Base-by-base conservation (phyloP, 495 filamentous ascomycete genomes). In the Neurospora sp. region DNA sequence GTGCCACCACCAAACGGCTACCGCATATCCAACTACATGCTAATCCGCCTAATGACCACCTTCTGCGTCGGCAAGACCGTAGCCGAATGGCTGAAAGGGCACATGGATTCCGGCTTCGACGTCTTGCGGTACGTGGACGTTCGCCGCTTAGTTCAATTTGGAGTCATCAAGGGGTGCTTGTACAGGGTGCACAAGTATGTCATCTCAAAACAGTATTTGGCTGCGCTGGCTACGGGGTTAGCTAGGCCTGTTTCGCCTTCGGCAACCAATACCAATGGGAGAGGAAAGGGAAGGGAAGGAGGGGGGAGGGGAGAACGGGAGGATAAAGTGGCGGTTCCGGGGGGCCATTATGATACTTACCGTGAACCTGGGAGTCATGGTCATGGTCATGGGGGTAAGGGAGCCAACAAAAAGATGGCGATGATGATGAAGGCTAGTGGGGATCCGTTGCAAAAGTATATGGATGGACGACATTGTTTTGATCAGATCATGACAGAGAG, bases 171-270 rank as follows among this genome's bases (percentile, higher is more conserved):
- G 80, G 94, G 94, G 5, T 91, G 97, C 74, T 77, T 99, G n/a
- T 97, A 97, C 80, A 88, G 96, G 20, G 91, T 97, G 40, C 94
- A 98, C 82, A 94, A 94, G 78, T 96, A 96, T 78, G 91, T 93
- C 5, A 87, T 94, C 9, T 88, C 88, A 12, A 89, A 89, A 73
- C 82, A 83, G 73, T 84, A 84, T 59, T 77, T 88, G 20, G 79
- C 82, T 41, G 76, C 77, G 61, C 76, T 84, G 69, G 85, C 79
- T 3, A 84, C 82, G 69, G 82, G 80, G 38, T 78, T 80, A 73
- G 73, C 76, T 39, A 73, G 78, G 31, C 80, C 77, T n/a, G 35
- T 74, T 68, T 61, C 53, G 5, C 53, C 53, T 1, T 61, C 53
- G 6, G 20, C 11, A 20, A n/a, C 40, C 40, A 44, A 44, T 12